phyloP scores from a whole-genome alignment of 192 early-diverging fungal genomes.

The Backusella macrospora region DNA sequence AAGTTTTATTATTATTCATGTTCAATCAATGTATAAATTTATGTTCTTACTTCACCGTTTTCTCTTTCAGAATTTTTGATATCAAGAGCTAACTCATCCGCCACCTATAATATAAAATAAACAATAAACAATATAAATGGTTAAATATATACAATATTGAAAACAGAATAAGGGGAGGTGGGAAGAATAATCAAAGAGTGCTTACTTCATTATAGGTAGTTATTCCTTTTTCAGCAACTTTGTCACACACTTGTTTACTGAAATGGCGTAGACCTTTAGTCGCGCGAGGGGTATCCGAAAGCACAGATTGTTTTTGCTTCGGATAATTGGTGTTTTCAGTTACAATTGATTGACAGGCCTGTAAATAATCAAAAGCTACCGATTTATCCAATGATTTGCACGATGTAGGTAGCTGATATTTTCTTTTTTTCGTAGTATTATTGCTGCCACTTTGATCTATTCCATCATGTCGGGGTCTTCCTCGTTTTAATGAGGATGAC shows the following conservation, averaged over 20 bases:
- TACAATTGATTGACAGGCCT: constrained; percentile 1
- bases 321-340: background rate
- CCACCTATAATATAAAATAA: constrained; percentile 40
- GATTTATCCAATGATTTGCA: background rate
- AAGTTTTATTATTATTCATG: background rate
- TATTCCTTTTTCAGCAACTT: constrained; percentile 56
- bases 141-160: background rate
- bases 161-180: background rate
- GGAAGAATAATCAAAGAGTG: constrained; percentile 21
- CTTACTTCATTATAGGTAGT: constrained; percentile 64
- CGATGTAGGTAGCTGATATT: background rate
- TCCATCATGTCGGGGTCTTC: constrained; percentile 11
- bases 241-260: constrained; percentile 63
- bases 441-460: background rate
- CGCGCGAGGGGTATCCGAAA: constrained; percentile 16
- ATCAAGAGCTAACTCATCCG: constrained; percentile 52
- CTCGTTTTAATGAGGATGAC: constrained; percentile 18
- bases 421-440: background rate
- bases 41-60: constrained; percentile 6
- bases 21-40: background rate
- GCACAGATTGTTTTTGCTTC: background rate
- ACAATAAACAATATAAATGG: constrained; percentile 27
- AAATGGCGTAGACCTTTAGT: constrained; percentile 65
- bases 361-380: background rate
- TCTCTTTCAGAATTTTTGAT: constrained; percentile 13